Base-by-base conservation (phyloP, 2,329 filamentous ascomycete species). In the Neopestalotiopsis clavispora region DNA sequence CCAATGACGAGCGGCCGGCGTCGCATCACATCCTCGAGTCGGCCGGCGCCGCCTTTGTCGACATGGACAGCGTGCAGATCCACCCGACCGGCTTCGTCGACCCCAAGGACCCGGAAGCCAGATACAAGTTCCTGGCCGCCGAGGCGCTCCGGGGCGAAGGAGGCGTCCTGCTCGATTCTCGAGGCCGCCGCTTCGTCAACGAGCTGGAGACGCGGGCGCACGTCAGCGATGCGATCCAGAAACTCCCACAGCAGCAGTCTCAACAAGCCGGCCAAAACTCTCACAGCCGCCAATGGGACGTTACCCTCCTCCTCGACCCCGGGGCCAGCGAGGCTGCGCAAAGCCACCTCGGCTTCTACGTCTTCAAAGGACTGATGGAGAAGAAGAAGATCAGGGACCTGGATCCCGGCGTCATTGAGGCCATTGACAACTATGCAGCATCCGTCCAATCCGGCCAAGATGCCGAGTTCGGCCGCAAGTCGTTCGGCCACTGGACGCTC, bases 61-160 rank as follows among this genome's bases (percentile, higher is more conserved):
- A 87, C 34, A 87, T 87, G 85, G 82, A 85, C 58, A 83, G 81
- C 69, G 88, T 92, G 2, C 90, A 92, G 76, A 83, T 91, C 4
- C 90, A 92, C 71, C 89, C 90, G 2, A 91, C 89, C 0, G 88
- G 88, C 0, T 91, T 92, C 73, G 80, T 91, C 5, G 88, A 91
- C 71, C 84, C 85, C 0, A 80, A 81, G 1, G 81, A 83, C 40
- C 78, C 81, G 0, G 72, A 71, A 0, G 81, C 83, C 0, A 77
- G 78, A 42, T 83, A 89, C 62, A 91, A 91, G 77, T 88, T 91
- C 72, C 84, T 91, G 4, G 89, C 89, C 0, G 89, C 89, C 0
- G 90, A 92, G 76, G 82, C 89, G 69, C 80, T 92, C 32, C 81
- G 89, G 3, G 89, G 89, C 0, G 89, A 91, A 73, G 90, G 89